Conservation (phyloP, 2,329 filamentous ascomycete genomes). For the Capronia coronata region DNA sequence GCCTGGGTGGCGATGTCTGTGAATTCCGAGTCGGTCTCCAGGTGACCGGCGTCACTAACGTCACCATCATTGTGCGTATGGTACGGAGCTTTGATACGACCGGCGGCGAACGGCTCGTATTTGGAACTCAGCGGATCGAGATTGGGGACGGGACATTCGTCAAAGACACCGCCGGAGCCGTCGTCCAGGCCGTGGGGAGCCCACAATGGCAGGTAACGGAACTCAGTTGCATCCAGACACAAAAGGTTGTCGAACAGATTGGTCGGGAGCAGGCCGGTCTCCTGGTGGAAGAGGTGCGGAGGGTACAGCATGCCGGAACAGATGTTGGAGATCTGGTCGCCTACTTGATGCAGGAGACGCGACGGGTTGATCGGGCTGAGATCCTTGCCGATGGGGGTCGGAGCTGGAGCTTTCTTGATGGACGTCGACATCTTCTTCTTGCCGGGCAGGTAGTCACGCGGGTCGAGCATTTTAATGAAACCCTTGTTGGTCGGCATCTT, state of each 20-base stretch:
- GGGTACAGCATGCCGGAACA: slow-evolving; percentile 15
- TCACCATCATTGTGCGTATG: no score
- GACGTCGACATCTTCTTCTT: no score
- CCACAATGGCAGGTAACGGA: slow-evolving; percentile 60
- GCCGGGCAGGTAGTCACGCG: no score
- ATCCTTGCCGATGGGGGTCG: not conserved
- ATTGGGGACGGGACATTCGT: slow-evolving; percentile 33
- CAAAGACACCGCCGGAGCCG: slow-evolving; percentile 46
- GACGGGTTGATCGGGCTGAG: slow-evolving; percentile 1
- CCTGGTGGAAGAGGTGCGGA: slow-evolving; percentile 20
- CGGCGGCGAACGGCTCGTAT: slow-evolving; percentile 9
- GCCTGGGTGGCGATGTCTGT: slow-evolving; percentile 30
- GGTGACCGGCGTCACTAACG: not conserved
- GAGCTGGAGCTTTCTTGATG: no score
- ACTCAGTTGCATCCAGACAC: slow-evolving; percentile 51
- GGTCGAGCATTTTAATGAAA: no score
- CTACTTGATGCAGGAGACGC: slow-evolving; percentile 7
- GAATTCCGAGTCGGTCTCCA: slow-evolving; percentile 20
- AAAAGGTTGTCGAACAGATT: slow-evolving; percentile 41
- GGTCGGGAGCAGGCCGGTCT: slow-evolving; percentile 8
- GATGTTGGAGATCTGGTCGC: slow-evolving; percentile 4
- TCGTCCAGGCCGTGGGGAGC: slow-evolving; percentile 54
- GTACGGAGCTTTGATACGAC: slow-evolving; percentile 35
- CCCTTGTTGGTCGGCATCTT: no score
- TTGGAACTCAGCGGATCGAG: slow-evolving; percentile 25